Conservation (phyloP, 257 asterid genomes). For the Paraleonurus japonicus region DNA sequence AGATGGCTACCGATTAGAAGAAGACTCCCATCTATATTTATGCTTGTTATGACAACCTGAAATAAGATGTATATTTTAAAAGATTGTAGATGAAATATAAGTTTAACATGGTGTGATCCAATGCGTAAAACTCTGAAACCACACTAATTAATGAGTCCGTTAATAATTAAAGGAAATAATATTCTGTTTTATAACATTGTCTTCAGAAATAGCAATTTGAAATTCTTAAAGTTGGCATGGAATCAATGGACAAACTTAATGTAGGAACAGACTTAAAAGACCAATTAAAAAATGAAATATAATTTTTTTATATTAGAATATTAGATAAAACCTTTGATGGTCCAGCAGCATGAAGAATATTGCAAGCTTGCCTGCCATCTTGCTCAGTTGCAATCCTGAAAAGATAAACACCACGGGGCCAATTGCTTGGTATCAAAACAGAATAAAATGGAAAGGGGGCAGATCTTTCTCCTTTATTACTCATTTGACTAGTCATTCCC, state of each 20-base stretch:
- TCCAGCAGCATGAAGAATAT: constrained; percentile 90
- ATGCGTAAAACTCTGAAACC: constrained; percentile 4
- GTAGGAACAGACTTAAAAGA: neutral
- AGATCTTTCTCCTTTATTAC: neutral
- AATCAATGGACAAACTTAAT: neutral
- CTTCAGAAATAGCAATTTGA: neutral
- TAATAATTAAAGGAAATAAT: neutral
- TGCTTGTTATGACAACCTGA: constrained; percentile 97
- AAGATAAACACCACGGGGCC: constrained; percentile 5
- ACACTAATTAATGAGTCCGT: constrained; percentile 1
- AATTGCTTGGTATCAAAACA: neutral
- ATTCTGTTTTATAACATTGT: neutral
- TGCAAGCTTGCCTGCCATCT: constrained; percentile 96
- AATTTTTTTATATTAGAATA: constrained; percentile 23
- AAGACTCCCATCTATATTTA: constrained; percentile 71
- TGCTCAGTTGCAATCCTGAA: constrained; percentile 78
- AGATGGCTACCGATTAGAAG: constrained; percentile 89
- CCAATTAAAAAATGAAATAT: constrained; percentile 8
- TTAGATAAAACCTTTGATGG: constrained; percentile 74
- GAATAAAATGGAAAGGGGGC: neutral
- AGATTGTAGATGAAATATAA: constrained; percentile 1
- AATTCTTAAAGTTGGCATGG: neutral
- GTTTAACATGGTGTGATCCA: neutral
- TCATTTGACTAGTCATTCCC: neutral
- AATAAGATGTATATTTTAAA: constrained; percentile 13